Evolutionary conservation across 805 yeast genomes (phyloP), one percentile per base, ranked within the genome.

Genomic region (Wickerhamiella cacticola): DNA sequence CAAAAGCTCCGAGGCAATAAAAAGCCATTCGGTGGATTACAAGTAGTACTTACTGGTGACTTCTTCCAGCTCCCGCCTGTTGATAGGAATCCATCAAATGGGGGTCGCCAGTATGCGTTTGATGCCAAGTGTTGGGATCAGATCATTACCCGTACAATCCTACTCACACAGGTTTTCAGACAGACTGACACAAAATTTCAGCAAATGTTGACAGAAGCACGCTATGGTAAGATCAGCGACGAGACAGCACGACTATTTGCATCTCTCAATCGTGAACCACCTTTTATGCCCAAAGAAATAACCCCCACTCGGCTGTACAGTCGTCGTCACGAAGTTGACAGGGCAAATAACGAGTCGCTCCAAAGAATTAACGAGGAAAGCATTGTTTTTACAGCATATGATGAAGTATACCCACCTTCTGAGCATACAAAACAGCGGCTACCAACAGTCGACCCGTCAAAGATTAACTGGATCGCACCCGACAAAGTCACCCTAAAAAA

Each of bases 11-110:
- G 82, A 2, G 68, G 64, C 19, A 40, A 15, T 24, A 61, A 67
- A 12, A 55, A 53, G 43, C 96, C 96, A 0, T 92, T 92, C 70
- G 98, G 98, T 4, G 98, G 98, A 0, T 80, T 92, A 39, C 98
- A 92, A 59, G 55, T 92, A 13, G 76, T 92, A 10, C 64, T 88
- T 29, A 82, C 94, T 3, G 98, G 98, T n/a, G 98, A 92, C 65
- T 88, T 89, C 61, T 88, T 82, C 63, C 98, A 92, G 65, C 69
- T 92, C 39, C 98, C 98, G 1, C 98, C 98, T 0, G 94, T 92
- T 5, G 69, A 69, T 19, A 69, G 66, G 36, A 64, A 60, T 18
- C 63, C 63, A 0, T 2, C 13, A 7, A 57, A 57, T 10, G 23
- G 25, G 0, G 58, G 58, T 5, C 48, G 63, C 3, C 60, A 70